Conservation (phyloP, 1,284 basidiomycete species). For the Rhodotorula sp. region DNA sequence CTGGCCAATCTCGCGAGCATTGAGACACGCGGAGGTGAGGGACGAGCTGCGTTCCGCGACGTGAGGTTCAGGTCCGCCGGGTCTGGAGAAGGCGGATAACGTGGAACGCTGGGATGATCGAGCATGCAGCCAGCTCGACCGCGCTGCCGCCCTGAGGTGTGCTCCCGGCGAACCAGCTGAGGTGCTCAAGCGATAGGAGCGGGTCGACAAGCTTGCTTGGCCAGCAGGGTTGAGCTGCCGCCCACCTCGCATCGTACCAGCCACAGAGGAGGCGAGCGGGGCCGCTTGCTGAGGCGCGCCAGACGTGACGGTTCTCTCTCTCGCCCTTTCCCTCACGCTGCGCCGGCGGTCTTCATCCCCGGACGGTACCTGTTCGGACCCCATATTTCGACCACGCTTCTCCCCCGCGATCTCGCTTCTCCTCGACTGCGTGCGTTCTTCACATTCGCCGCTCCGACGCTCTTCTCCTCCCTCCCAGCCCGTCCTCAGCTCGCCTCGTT, state of each 20-base stretch:
- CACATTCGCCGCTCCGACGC: too few relatives aligned
- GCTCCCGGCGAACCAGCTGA: not conserved
- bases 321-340: not conserved
- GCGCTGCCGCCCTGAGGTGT: not conserved
- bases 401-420: not conserved
- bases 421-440: not conserved
- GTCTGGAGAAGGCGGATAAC: not conserved
- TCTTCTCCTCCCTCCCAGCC: not conserved
- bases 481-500: not conserved
- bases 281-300: not conserved
- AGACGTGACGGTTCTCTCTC: not conserved
- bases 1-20: not conserved
- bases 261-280: not conserved
- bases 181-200: conserved; percentile 1
- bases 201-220: not conserved
- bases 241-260: not conserved
- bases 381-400: not conserved
- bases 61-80: not conserved
- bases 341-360: not conserved
- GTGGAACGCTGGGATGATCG: not conserved
- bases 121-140: not conserved
- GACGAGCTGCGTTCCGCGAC: not conserved
- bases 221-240: not conserved
- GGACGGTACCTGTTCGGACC: not conserved
- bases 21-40: not conserved